Evolutionary conservation across 352 stramenopile species (phyloP), one percentile per base, ranked within the genome.

Genomic region (Phytopythium helicoides): DNA sequence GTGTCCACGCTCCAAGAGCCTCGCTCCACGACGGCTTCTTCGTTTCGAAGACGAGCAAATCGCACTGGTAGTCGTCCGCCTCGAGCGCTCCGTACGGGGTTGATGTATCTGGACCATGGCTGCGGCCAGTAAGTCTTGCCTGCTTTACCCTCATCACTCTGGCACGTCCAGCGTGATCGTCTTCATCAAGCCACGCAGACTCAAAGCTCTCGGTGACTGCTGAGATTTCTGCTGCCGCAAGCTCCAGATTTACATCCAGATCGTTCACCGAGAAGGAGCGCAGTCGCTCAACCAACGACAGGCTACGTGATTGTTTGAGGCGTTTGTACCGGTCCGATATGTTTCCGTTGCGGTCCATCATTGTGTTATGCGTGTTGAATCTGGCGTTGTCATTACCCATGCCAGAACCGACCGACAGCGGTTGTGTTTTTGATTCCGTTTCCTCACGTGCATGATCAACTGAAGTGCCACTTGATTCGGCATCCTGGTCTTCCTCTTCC

Each of bases 1-100:
- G 67, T 36, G 86, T 96, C 88, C 88, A 97, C 1, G 86, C 86
- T 12, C 78, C 58, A 1, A 95, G 65, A 4, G 74, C 64, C 47
- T 91, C 78, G 54, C 93, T 96, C 88, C 88, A 97, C 22, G 68
- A 66, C 14, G 87, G 87, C 47, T 93, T 81, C 38, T 86, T 85
- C 0, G 86, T 96, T 54, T 93, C 75, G 31, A 95, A 91, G 9
- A 73, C 74, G 15, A 96, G 65, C 48, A 96, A 47, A 58, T 95
- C 86, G 55, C 71, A 73, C 56, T 83, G 64, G 36, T 82, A 80
- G 23, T 95, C 87, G 38, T 91, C 75, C 51, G 84, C 73, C 47
- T 90, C 79, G 7, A 91, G 56, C 0, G 76, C 80, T 21, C 72
- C 73, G 54, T 94, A 94, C 3, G 79, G 54, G 5, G 69, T 75